phyloP scores from a whole-genome alignment of 257 asterid genomes.

The Penstemon davidsonii region DNA sequence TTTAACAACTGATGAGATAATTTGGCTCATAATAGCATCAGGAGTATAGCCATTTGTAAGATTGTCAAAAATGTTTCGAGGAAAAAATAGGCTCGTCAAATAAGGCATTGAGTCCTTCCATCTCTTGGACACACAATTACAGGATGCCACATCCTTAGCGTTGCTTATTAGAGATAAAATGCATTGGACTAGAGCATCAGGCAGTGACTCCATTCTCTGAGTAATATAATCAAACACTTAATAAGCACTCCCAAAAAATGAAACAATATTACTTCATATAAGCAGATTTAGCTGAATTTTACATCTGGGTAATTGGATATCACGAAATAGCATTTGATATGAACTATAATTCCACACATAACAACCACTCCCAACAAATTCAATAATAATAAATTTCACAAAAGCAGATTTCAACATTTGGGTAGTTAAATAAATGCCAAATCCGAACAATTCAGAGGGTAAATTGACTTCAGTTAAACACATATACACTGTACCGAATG shows the following conservation, averaged over 20 bases:
- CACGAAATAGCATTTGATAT: background rate
- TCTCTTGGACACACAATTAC: constrained; percentile 76
- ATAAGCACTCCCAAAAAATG: constrained; percentile 21
- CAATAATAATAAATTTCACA: background rate
- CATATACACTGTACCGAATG: background rate
- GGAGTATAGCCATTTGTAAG: constrained; percentile 51
- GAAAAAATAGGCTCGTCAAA: constrained; percentile 61
- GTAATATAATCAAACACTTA: constrained; percentile 44
- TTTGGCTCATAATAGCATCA: constrained; percentile 53
- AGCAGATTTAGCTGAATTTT: constrained; percentile 35
- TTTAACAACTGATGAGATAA: constrained; percentile 52
- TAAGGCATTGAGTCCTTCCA: constrained; percentile 87
- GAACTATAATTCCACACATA: constrained; percentile 4
- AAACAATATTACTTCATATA: background rate
- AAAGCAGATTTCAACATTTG: background rate
- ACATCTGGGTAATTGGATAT: constrained; percentile 17
- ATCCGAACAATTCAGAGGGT: constrained; percentile 10
- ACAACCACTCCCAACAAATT: background rate
- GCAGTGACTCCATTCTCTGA: constrained; percentile 80
- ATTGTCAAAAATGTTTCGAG: constrained; percentile 75
- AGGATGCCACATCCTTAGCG: constrained; percentile 87
- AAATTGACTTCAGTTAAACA: constrained; percentile 5
- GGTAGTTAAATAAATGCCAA: background rate
- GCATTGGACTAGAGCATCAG: constrained; percentile 73
- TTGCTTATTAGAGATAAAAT: constrained; percentile 63